Conservation (phyloP, 495 filamentous ascomycete species). For the Penicillium macrosclerotiorum region DNA sequence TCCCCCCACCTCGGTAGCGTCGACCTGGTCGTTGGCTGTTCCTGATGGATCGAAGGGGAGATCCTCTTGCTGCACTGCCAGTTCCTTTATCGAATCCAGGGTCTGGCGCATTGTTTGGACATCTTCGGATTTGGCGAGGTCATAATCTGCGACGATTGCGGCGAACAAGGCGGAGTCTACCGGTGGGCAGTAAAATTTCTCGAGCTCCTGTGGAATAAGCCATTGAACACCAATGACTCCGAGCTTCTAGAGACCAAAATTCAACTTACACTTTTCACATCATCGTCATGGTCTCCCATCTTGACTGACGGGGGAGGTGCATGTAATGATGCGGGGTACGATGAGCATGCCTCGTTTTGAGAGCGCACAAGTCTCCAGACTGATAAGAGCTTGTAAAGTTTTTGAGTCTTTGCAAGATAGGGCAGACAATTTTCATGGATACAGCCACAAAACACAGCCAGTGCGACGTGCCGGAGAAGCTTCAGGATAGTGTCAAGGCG, state of each 20-base stretch:
- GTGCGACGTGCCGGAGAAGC: not conserved
- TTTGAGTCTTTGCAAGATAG: too few species aligned
- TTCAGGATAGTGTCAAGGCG: not conserved
- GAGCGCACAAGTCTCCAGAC: too few species aligned
- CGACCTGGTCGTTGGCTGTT: constrained; percentile 29
- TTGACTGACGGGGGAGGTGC: not conserved
- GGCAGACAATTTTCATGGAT: not conserved
- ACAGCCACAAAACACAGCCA: not conserved
- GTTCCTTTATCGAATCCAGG: constrained; percentile 57
- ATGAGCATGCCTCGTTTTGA: not conserved
- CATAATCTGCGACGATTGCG: constrained; percentile 66
- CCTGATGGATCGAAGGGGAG: constrained; percentile 79
- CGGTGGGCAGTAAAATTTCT: constrained; percentile 58
- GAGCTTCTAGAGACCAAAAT: too few species aligned
- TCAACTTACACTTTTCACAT: not conserved
- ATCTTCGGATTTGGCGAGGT: constrained; percentile 46
- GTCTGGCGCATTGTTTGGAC: constrained; percentile 51
- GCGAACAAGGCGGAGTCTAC: constrained; percentile 62
- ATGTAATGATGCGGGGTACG: not conserved
- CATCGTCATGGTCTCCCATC: not conserved
- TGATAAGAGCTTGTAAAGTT: too few species aligned
- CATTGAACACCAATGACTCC: too few species aligned
- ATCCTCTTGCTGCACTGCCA: constrained; percentile 61
- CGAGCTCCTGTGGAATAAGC: constrained; percentile 36
- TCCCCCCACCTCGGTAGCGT: constrained; percentile 9